Evolutionary conservation across 1,139 yeast species (phyloP).

Genomic region (Citeromyces hawaiiensis): DNA sequence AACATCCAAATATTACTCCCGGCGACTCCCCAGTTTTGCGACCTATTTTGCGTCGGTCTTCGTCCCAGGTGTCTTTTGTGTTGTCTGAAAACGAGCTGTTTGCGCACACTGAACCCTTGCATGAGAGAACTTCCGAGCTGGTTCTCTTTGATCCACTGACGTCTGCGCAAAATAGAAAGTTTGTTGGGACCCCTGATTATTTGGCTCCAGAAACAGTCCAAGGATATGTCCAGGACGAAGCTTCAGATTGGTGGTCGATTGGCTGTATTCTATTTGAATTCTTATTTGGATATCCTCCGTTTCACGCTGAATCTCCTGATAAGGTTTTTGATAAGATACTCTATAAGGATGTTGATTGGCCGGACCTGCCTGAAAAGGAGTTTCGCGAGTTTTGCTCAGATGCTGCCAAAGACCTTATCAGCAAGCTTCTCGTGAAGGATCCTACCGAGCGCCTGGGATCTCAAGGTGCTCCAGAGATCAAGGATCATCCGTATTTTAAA

Average conservation of each 20-base stretch:
- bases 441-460: slow-evolving; percentile 61
- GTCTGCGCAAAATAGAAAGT: slow-evolving; percentile 34
- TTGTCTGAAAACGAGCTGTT: slow-evolving; percentile 31
- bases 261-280: slow-evolving; percentile 94
- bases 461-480: slow-evolving; percentile 70
- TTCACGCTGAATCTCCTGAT: slow-evolving; percentile 74
- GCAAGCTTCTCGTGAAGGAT: slow-evolving; percentile 43
- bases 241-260: slow-evolving; percentile 97
- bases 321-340: slow-evolving; percentile 74
- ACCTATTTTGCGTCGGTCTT: slow-evolving; percentile 33
- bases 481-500: slow-evolving; percentile 60
- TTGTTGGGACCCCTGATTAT: slow-evolving; percentile 97
- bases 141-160: slow-evolving; percentile 56
- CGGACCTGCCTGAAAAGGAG: slow-evolving; percentile 37
- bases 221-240: slow-evolving; percentile 75
- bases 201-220: slow-evolving; percentile 91
- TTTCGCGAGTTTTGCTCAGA: slow-evolving; percentile 45
- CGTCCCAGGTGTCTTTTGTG: slow-evolving; percentile 44
- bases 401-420: slow-evolving; percentile 64
- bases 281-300: slow-evolving; percentile 89
- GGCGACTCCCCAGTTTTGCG: slow-evolving; percentile 34
- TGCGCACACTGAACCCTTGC: slow-evolving; percentile 9
- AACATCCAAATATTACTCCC: slow-evolving; percentile 7
- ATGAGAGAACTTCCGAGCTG: slow-evolving; percentile 17
- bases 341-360: slow-evolving; percentile 74